Conservation (phyloP, 108 stramenopile species). For the Bacterosira constricta region DNA sequence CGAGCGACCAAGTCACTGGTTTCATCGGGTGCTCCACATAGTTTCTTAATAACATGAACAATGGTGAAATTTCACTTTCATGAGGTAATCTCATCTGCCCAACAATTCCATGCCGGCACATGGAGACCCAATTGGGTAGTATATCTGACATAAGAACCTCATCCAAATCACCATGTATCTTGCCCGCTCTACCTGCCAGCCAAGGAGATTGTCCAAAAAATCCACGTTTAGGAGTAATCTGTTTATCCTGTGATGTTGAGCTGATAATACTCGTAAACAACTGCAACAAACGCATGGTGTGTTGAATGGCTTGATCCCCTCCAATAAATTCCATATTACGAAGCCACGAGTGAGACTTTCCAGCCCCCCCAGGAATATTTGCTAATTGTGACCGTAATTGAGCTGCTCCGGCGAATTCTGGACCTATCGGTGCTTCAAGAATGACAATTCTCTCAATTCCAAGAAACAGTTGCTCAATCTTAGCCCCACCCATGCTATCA, state of each 20-base stretch:
- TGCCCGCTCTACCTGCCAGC: conserved; percentile 18
- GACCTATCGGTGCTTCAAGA: conserved; percentile 36
- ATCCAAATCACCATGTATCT: conserved; percentile 50
- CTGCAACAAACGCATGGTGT: conserved; percentile 53
- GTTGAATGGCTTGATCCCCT: conserved; percentile 46
- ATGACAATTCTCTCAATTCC: not conserved
- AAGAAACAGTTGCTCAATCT: conserved; percentile 14
- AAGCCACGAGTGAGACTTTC: conserved; percentile 42
- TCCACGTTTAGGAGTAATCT: conserved; percentile 7
- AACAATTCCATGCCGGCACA: conserved; percentile 47
- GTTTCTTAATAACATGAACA: conserved; percentile 21
- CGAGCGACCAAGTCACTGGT: conserved; percentile 49
- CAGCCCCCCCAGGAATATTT: not conserved
- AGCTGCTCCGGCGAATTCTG: conserved; percentile 2
- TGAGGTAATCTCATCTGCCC: conserved; percentile 21
- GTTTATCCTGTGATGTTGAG: not conserved
- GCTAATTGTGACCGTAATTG: not conserved
- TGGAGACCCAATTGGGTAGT: conserved; percentile 27
- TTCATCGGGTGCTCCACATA: conserved; percentile 43
- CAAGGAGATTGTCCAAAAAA: conserved; percentile 42
- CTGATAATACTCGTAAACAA: conserved; percentile 31
- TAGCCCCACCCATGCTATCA: conserved; percentile 6
- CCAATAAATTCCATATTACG: conserved; percentile 30
- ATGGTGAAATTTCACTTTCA: conserved; percentile 28
- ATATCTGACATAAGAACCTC: conserved; percentile 57